Conservation (phyloP, 176 grass and related monocot species). For the Typha latifolia region DNA sequence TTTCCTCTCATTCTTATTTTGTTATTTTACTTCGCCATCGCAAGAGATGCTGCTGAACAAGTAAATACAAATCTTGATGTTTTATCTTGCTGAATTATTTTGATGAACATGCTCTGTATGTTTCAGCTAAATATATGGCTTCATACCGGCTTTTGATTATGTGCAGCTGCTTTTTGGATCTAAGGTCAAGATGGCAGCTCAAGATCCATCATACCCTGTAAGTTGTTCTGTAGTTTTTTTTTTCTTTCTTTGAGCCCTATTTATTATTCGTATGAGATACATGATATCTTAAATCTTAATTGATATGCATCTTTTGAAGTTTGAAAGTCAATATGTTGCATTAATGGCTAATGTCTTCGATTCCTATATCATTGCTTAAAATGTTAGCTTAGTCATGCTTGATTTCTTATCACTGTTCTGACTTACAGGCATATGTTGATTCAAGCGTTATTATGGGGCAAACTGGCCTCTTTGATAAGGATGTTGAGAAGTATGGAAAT, state of each 20-base stretch:
- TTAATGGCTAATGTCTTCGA: slow-evolving; percentile 5
- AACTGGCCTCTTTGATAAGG: slow-evolving; percentile 68
- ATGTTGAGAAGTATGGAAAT: slow-evolving; percentile 69
- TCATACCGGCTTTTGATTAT: slow-evolving; percentile 2
- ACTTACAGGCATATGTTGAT: slow-evolving; percentile 77
- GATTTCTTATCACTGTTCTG: neutral
- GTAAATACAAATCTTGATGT: neutral
- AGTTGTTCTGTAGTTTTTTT: slow-evolving; percentile 5
- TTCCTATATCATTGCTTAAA: neutral
- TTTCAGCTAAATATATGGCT: neutral
- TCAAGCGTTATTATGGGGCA: slow-evolving; percentile 88
- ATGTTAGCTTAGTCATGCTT: neutral
- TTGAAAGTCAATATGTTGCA: slow-evolving; percentile 9
- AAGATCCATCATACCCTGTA: slow-evolving; percentile 98
- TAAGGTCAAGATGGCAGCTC: slow-evolving; percentile 69
- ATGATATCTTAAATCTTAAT: neutral
- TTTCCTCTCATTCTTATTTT: slow-evolving; percentile 3
- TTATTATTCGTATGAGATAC: neutral
- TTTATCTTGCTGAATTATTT: neutral
- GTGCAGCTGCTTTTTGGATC: slow-evolving; percentile 87
- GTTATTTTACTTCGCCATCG: neutral
- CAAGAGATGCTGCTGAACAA: neutral
- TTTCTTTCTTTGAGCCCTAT: neutral
- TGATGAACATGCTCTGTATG: neutral
- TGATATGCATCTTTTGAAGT: neutral